Percentiles rank a stretch among this genome's conserved stretches.
Conservation (phyloP, 75 land plant species). For the Pinus tabuliformis region DNA sequence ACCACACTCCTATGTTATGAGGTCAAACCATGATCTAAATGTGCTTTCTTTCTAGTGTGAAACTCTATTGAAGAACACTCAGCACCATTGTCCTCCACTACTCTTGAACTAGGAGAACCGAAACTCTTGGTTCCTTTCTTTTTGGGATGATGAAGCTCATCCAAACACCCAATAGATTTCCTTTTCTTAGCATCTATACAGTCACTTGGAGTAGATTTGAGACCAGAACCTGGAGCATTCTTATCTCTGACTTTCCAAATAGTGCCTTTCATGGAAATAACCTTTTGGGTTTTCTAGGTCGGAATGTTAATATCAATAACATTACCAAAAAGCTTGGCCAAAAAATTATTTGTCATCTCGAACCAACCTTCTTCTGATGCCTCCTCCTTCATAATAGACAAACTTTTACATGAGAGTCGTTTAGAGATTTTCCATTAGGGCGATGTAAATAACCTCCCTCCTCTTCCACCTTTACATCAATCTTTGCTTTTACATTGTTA, state of each 20-base stretch:
- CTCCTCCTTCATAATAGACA: not conserved
- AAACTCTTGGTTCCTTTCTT: not conserved
- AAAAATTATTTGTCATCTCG: slow-evolving; percentile 22
- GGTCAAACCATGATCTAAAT: not conserved
- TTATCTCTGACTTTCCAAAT: slow-evolving; percentile 52
- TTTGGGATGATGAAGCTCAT: not conserved
- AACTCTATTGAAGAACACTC: not conserved
- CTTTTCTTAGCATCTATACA: not conserved
- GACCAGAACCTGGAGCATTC: slow-evolving; percentile 10
- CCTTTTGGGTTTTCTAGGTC: slow-evolving; percentile 37
- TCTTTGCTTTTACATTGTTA: not conserved
- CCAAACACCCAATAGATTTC: too few species aligned
- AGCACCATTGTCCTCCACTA: not conserved
- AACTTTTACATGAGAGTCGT: not conserved
- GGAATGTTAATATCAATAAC: slow-evolving; percentile 48
- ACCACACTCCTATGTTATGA: too few species aligned
- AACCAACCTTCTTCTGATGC: slow-evolving; percentile 2
- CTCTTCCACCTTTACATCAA: not conserved
- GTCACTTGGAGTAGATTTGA: not conserved
- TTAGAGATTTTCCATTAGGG: not conserved
- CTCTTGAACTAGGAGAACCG: not conserved
- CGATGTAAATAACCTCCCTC: not conserved
- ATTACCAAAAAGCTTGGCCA: slow-evolving; percentile 46
- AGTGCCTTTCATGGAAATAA: slow-evolving; percentile 31
- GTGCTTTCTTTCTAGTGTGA: not conserved